Base-by-base conservation (phyloP, 176 grass and related monocot genomes). In the Carex myosuroides region DNA sequence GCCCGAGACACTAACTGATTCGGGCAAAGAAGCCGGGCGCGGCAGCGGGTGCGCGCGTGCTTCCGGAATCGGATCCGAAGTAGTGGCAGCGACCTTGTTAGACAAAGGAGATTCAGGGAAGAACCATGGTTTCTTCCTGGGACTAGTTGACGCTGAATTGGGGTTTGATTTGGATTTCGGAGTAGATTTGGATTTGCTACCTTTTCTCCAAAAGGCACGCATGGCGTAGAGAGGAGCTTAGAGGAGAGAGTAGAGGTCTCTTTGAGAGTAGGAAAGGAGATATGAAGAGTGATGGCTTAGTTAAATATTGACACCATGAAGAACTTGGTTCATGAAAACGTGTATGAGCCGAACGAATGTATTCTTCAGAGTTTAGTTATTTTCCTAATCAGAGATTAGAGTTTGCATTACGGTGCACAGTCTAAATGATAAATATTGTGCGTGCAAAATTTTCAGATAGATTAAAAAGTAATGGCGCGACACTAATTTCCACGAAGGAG, bases 121-220 rank as follows among this genome's bases (percentile, higher is more conserved):
- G 63, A 22, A 10, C 60, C 61, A 83, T 5, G 61, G 61, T 53
- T 68, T 83, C 81, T 83, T 83, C 44, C 81, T 63, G 8, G 81
- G 81, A 66, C 81, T 83, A 52, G 9, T 53, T 1, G 44, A 3
- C 13, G 81, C 62, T 54, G 81, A 83, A 52, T 2, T 53, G 37
- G 81, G 81, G 18, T 66, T 66, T 62, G 81, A 52, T 30, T 83
- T 83, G 1, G 58, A 66, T 52, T 83, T 83, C 20, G 81, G 9
- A 20, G 61, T 61, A 7, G 73, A 13, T 20, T 81, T 81, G 1
- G 56, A 60, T n/a, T 60, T 81, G 30, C 37, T 18, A 8, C 52
- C 26, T 78, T 57, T 57, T 56, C 14, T 83, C 81, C 81, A 83
- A 24, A 63, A 83, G 22, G 81, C 58, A 24, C 39, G 62, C 81